Evolutionary conservation across 345 rosid genomes (phyloP), one percentile per base, ranked within the genome.

Genomic region (Linum lewisii): DNA sequence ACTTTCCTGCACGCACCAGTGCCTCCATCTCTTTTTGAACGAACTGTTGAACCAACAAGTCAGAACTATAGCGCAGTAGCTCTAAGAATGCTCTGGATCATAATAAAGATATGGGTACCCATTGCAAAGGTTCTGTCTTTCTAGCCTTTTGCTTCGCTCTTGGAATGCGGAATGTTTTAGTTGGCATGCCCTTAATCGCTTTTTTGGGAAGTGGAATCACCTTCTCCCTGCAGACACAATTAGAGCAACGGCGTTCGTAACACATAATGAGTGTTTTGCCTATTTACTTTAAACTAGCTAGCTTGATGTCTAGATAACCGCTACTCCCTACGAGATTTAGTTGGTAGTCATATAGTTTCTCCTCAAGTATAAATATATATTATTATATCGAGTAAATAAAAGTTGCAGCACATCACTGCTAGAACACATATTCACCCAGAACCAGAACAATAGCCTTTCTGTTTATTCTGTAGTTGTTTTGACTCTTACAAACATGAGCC

Each of bases 81-180:
- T 5, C 23, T 44, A 47, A 16, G 7, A 6, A 23, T 32, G 57
- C 58, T 55, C 22, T 23, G 19, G 21, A 0, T 37, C 25, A 47
- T 8, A 51, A 21, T 21, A 55, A 19, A 24, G 15, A 56, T 64
- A 59, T 36, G 3, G 59, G 50, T 66, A 89, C 99, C 99, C 79
- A 85, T 11, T 92, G 94, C 75, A 93, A 54, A 53, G 66, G 64
- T 1, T 97, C 99, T 56, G 99, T 95, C 55, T 73, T 85, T 63
- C 67, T 77, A 36, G 97, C 99, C 72, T 89, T 89, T 50, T 84
- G 84, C 78, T 85, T 88, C 72, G 88, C 85, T 77, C 97, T 83
- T 6, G 75, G 59, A n/a, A n/a, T n/a, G n/a, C n/a, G n/a, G n/a
- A n/a, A n/a, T n/a, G n/a, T 71, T 89, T 92, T 67, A n/a, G n/a